A percentile compares a stretch with the other conserved stretches of the same genome.
Evolutionary conservation across 441 rosid species (phyloP).

Genomic region (California macrophylla): DNA sequence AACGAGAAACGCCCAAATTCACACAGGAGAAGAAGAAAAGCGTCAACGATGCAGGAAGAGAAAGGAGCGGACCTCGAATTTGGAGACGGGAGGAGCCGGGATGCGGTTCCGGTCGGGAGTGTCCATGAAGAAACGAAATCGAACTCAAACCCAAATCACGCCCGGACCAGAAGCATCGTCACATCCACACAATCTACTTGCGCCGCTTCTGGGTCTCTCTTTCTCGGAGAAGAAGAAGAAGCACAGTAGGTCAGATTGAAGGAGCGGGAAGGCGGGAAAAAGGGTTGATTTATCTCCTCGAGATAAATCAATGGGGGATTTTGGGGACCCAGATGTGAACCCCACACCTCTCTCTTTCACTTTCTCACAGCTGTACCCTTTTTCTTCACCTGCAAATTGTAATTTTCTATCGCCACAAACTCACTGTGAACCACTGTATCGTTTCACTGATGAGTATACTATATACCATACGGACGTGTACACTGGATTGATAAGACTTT

Average conservation of each 20-base stretch:
- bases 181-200: not conserved
- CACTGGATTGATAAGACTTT: no score
- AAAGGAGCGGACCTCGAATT: not conserved
- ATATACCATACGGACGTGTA: no score
- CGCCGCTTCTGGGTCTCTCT: not conserved
- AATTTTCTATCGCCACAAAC: not conserved
- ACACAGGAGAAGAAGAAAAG: not conserved
- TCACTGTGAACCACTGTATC: no score
- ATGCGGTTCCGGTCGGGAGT: not conserved
- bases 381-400: no score
- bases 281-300: slow-evolving; percentile 2
- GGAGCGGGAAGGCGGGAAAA: slow-evolving; percentile 4
- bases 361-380: not conserved
- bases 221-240: not conserved
- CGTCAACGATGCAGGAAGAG: not conserved
- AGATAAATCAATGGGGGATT: not conserved
- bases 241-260: not conserved
- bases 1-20: not conserved
- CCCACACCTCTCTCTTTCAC: not conserved
- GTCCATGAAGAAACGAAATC: not conserved
- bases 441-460: no score
- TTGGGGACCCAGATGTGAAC: not conserved
- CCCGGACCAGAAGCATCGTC: not conserved
- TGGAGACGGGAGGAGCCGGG: not conserved
- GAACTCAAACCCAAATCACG: not conserved